A percentile compares a stretch with the other conserved stretches of the same genome.
Conservation (phyloP, 257 asterid species). For the Penstemon newberryi region DNA sequence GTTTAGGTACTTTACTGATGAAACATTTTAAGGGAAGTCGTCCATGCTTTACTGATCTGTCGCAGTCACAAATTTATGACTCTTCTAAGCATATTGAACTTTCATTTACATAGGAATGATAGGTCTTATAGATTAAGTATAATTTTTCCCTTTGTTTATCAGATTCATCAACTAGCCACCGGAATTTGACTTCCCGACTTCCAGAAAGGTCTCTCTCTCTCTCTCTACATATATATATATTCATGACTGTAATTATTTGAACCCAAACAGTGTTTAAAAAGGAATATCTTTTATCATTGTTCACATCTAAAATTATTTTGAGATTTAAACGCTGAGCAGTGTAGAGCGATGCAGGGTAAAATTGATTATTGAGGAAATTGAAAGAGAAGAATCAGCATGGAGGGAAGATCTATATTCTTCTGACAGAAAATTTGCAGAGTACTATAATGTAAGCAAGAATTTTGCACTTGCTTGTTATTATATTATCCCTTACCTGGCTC, state of each 20-base stretch:
- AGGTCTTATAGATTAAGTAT: slow-evolving; percentile 14
- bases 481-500: slow-evolving; percentile 21
- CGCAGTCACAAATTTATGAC: slow-evolving; percentile 6
- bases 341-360: slow-evolving; percentile 62
- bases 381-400: slow-evolving; percentile 94
- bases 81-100: slow-evolving; percentile 20
- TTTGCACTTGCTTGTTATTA: slow-evolving; percentile 16
- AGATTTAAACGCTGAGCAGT: neutral
- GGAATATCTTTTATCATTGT: neutral
- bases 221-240: neutral
- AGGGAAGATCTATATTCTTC: slow-evolving; percentile 91
- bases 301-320: neutral
- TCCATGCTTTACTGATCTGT: slow-evolving; percentile 19
- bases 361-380: slow-evolving; percentile 88
- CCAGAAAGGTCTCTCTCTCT: slow-evolving; percentile 75
- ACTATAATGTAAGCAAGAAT: slow-evolving; percentile 65
- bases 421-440: slow-evolving; percentile 94
- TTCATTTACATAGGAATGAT: slow-evolving; percentile 4
- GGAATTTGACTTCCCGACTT: slow-evolving; percentile 78
- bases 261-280: too few relatives aligned
- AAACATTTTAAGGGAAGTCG: neutral
- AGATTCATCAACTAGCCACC: slow-evolving; percentile 67
- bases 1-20: slow-evolving; percentile 2
- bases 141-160: slow-evolving; percentile 35
- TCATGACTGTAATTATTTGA: too few relatives aligned